phyloP scores from a whole-genome alignment of 176 grass and related monocot genomes.

The Hordeum vulgare region MorexV3_pseudomolecules_assembly NC_058521.1:604218312-604218811 shows the following conservation, averaged over 20 bases:
- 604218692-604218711: not conserved
- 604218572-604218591: not conserved
- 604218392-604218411: not conserved
- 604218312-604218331: not conserved
- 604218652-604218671: not conserved
- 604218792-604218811: not conserved
- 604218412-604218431: not conserved
- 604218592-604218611: not conserved
- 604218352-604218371: not conserved
- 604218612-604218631: no score
- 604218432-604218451: no score
- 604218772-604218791: no score
- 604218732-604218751: not conserved
- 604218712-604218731: not conserved
- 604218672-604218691: not conserved
- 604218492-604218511: not conserved
- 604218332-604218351: not conserved
- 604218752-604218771: not conserved
- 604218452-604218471: not conserved
- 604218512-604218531: not conserved
- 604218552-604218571: not conserved
- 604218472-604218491: not conserved
- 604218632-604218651: not conserved
- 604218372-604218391: not conserved
- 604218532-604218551: not conserved